Evolutionary conservation across 148 eudicot genomes (phyloP), one percentile per base, ranked within the genome.

Genomic region (Mesembryanthemum crystallinum): DNA sequence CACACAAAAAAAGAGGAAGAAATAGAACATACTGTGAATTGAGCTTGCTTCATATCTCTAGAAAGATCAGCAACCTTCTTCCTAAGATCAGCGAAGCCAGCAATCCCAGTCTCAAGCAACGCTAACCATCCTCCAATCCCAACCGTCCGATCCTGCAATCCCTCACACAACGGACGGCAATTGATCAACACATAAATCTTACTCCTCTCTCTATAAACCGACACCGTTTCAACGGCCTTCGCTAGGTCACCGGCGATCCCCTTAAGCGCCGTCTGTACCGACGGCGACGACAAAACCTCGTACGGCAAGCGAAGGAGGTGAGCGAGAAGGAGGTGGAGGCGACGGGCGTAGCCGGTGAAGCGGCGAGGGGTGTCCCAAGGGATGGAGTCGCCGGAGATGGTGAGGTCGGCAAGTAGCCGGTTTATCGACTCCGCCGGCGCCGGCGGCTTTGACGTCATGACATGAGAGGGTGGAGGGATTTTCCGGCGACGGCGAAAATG

Each of bases 71-170:
- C 73, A 67, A 89, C 84, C 67, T 86, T 89, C 78, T 82, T 87
- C 52, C 82, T 60, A 49, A 89, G 83, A 72, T 89, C 93, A 0
- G 83, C 37, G 64, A 42, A 59, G 15, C 70, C 78, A 21, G 33
- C 45, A 21, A 89, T 39, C 4, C 82, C 84, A 62, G 84, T 79
- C 12, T 81, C 90, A 42, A 89, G 84, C 83, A 89, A 73, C 10
- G 89, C 89, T 51, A 89, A 74, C 93, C 93, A 89, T n/a, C 86
- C 89, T 12, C 85, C 93, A 73, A 89, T 87, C 5, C 82, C 85
- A n/a, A 65, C 76, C 66, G 90, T 81, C 7, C 81, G 71, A 70
- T 89, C 89, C 69, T 86, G 86, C 11, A 89, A 76, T 24, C 80
- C 70, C 9, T 55, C 49, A 39, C 85, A 82, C 73, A 89, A 71